phyloP scores from a whole-genome alignment of 2,329 filamentous ascomycete genomes.

The Cadophora sp. region DNA sequence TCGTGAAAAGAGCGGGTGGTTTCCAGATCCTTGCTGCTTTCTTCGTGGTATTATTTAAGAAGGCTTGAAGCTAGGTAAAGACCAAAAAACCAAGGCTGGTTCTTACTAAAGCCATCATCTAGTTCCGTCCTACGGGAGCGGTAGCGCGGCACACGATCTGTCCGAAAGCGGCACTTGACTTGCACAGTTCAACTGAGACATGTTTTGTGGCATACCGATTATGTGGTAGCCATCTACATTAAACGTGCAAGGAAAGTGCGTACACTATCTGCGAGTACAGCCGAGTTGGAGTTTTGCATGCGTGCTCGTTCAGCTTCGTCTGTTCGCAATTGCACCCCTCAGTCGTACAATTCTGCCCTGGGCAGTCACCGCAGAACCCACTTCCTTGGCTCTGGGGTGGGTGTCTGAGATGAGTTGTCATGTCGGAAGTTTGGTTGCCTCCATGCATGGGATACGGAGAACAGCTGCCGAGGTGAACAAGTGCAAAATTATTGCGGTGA shows the following conservation, averaged over 20 bases:
- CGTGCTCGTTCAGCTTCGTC: constrained; percentile 6
- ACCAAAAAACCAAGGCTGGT: too few relatives aligned
- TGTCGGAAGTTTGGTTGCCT: background rate
- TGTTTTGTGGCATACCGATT: background rate
- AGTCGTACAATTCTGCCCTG: background rate
- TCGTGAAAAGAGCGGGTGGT: background rate
- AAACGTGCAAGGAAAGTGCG: background rate
- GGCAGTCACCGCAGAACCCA: constrained; percentile 8
- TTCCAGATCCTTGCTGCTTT: background rate
- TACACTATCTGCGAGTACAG: too few relatives aligned
- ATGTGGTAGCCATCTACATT: background rate
- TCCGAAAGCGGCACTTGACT: background rate
- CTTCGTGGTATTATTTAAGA: background rate
- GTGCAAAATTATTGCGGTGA: background rate
- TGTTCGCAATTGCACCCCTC: background rate
- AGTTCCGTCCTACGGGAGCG: too few relatives aligned
- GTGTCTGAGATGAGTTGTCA: background rate
- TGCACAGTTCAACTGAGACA: background rate
- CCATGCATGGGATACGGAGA: background rate
- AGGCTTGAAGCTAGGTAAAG: background rate
- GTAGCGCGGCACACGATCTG: background rate
- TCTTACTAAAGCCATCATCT: too few relatives aligned
- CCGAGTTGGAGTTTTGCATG: too few relatives aligned
- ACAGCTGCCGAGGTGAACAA: background rate
- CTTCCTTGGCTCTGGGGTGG: background rate